Base-by-base conservation (phyloP, 495 filamentous ascomycete genomes). In the Cercophora sp. region DNA sequence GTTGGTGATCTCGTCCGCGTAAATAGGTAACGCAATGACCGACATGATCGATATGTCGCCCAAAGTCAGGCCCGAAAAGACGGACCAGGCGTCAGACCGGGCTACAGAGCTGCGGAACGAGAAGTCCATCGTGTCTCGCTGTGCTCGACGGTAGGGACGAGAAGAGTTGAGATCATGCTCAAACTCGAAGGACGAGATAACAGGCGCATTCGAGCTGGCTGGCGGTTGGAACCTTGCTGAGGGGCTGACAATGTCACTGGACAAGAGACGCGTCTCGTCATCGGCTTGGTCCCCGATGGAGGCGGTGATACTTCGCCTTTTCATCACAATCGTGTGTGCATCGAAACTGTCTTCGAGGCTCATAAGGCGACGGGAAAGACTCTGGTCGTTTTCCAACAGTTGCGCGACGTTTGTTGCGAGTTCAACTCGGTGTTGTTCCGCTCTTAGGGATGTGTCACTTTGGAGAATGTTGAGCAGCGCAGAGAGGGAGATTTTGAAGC, bases 71-170 rank as follows among this genome's bases (percentile, higher is more conserved):
- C 49, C 47, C 11, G 62, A 59, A 20, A 59, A 43, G 11, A 43
- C 15, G 11, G 61, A 64, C 55, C 47, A 52, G 20, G 51, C 51
- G 8, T 59, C 22, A 2, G 55, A 44, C 8, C 19, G 9, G 16
- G 51, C 40, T 2, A 64, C 9, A 6, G 61, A 64, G 25, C 48
- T 61, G 4, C 54, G 50, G 19, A 56, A 51, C 13, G 61, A 61
- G 25, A 58, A 58, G 40, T 64, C 58, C 49, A 64, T 61, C 19
- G 34, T 59, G 5, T 54, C 44, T 8, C 58, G 51, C 25, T 48
- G 43, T 2, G 35, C 55, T 11, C 52, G 51, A 23, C 58, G 61
- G 20, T 64, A 64, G 2, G 50, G 46, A 13, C 52, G 48, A 1
- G 61, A 64, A 6, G n/a, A 8, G n/a, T 58, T 25, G 23, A 64